Evolutionary conservation across 2,329 filamentous ascomycete genomes (phyloP), one percentile per base, ranked within the genome.

Genomic region (Emericellopsis atlantica): DNA sequence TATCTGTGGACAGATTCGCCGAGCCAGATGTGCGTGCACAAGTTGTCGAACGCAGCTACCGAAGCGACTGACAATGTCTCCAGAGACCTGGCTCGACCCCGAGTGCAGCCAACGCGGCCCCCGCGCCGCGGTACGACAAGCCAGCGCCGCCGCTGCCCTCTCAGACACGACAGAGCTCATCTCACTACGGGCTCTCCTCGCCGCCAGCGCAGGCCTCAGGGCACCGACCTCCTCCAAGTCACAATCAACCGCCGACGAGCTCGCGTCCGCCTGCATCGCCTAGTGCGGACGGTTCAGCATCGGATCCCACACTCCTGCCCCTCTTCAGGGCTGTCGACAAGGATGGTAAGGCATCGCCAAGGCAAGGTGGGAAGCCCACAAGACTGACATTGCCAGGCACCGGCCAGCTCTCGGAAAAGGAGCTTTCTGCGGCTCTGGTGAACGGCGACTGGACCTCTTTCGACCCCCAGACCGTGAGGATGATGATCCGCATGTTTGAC

Each of bases 401-500:
- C 40, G 89, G 90, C 16, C 79, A 88, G 48, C 74, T 98, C 37
- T 88, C 84, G 3, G 89, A 95, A 62, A 72, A 72, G 40, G 90
- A 96, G 61, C 79, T 98, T 34, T 82, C 85, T 9, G 81, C 84
- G 1, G 92, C 92, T 16, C 78, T 98, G 6, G 89, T 96, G 44
- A 98, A 98, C 57, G 90, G 89, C 42, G 92, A 98, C 69, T 95
- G 86, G 77, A 86, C 86, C 2, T 77, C 87, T 5, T 98, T 98
- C 59, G 89, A 98, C 61, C 74, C 80, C 5, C 84, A 95, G 52
- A 98, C 92, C 2, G 89, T 96, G 48, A 83, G 83, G 55, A 95
- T 96, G 86, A 95, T 98, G 89, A 95, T 98, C 50, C 84, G 89
- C 56, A 96, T 98, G 92, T 98, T 98, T 64, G 90, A 96, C 65